These are phyloP conservation scores for Rubia occidens DNA, from an alignment of 305 asterid species.

Conservation along the genomic window DNA sequence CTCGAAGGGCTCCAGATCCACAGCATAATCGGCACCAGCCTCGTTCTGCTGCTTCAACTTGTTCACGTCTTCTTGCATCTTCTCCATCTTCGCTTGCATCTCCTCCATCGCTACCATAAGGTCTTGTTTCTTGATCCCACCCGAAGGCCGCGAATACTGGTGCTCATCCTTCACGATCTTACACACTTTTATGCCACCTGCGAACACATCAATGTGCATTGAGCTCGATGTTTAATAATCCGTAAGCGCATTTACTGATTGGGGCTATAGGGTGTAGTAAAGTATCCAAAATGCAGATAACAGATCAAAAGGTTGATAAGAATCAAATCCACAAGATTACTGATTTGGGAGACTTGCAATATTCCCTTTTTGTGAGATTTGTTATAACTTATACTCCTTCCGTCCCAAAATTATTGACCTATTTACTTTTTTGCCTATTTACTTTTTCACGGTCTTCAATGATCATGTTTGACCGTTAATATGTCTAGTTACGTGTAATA, in stretches of 20 bases:
- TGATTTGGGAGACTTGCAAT: too few species aligned
- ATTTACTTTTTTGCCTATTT: too few species aligned
- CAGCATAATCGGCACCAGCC: conserved; percentile 22
- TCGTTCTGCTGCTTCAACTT: conserved; percentile 25
- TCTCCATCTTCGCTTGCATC: conserved; percentile 57
- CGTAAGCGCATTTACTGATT: neutral
- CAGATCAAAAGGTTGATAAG: neutral
- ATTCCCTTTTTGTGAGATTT: neutral
- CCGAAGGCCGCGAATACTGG: conserved; percentile 23
- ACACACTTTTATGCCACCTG: conserved; percentile 43
- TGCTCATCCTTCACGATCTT: conserved; percentile 33
- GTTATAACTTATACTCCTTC: neutral
- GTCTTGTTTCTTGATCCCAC: conserved; percentile 26
- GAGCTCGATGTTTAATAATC: neutral
- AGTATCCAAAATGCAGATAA: neutral
- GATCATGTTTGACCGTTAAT: too few species aligned
- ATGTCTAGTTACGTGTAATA: too few species aligned
- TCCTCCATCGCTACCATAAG: conserved; percentile 35
- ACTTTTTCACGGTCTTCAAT: too few species aligned
- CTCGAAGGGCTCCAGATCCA: conserved; percentile 27
- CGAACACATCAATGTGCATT: neutral
- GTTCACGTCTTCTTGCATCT: conserved; percentile 36
- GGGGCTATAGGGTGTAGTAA: neutral
- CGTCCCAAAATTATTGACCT: too few species aligned
- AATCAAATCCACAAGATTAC: neutral